A percentile compares a stretch with the other conserved stretches of the same genome.
phyloP scores from a whole-genome alignment of 169 alveolate genomes.

The Plasmodium inui region DNA sequence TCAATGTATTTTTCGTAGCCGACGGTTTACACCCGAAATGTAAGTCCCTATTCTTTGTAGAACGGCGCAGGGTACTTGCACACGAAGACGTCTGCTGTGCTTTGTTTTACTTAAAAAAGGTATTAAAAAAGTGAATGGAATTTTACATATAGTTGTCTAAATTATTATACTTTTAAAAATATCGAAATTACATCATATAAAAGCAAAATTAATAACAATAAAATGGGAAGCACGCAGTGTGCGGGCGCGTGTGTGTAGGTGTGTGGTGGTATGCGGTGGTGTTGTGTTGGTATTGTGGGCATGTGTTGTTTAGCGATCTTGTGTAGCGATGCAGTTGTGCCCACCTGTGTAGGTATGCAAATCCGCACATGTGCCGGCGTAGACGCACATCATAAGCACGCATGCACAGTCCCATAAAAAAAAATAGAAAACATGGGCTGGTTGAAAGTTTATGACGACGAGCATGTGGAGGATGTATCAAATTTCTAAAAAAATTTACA shows the following conservation, averaged over 20 bases:
- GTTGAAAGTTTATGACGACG: conserved; percentile 1
- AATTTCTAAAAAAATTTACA: conserved; percentile 50
- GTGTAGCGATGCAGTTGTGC: background rate
- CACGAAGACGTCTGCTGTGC: background rate
- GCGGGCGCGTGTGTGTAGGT: background rate
- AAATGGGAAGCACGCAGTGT: background rate
- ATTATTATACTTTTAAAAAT: conserved; percentile 32
- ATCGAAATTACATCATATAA: conserved; percentile 31
- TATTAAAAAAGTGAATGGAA: background rate
- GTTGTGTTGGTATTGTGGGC: background rate
- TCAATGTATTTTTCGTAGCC: background rate
- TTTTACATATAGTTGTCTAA: conserved; percentile 36
- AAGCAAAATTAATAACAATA: conserved; percentile 66
- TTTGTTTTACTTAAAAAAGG: conserved; percentile 47
- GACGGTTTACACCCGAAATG: background rate
- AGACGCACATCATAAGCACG: background rate
- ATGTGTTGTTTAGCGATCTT: background rate
- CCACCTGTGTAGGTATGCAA: background rate
- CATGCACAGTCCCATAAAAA: background rate
- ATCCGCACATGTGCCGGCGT: background rate
- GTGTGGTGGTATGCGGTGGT: background rate
- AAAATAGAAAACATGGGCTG: conserved; percentile 9
- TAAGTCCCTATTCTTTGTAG: background rate
- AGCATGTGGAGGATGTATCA: conserved; percentile 10
- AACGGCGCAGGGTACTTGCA: background rate